Base-by-base conservation (phyloP, 345 rosid species). In the Ceriops decandra region DNA sequence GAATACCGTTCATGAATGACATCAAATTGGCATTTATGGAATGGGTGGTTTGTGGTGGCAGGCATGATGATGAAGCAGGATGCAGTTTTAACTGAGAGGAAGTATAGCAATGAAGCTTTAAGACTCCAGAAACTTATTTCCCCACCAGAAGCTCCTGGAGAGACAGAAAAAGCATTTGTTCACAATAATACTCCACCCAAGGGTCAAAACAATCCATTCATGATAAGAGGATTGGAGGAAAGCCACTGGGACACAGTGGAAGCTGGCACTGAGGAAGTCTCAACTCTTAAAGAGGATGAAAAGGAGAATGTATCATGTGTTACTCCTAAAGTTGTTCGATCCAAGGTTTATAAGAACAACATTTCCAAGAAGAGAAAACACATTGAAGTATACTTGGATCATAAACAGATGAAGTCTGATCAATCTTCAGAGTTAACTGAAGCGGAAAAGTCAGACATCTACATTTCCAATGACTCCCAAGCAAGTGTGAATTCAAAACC, bases 191-290 rank as follows among this genome's bases (percentile, higher is more conserved):
- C 63, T 68, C 80, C 66, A 27, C 10, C 60, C 30, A 75, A 80
- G 72, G 69, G 79, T 72, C 89, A 88, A 0, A 81, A 86, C 74
- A 90, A 90, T 59, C 95, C 91, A 5, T 90, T 88, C 79, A 81
- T 73, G 79, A 87, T 76, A 71, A 76, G 80, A 60, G 81, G 82
- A 69, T 62, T 69, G 15, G 77, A 72, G 31, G 79, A 79, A 73
- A 75, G 66, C 31, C 65, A 49, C 22, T 33, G 22, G 35, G 68
- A 71, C 21, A 67, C 38, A 42, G 57, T 22, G 51, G 49, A 65
- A 60, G 69, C 51, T 62, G 59, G 47, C 2, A 2, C 58, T 1
- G 62, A 73, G 24, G 74, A 79, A 69, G 72, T 63, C 76, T 53
- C 86, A 46, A 74, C 35, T 51, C 61, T 54, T 35, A 70, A 67